Conservation (phyloP, 1,284 basidiomycete species). For the Gomphus sp. region DNA sequence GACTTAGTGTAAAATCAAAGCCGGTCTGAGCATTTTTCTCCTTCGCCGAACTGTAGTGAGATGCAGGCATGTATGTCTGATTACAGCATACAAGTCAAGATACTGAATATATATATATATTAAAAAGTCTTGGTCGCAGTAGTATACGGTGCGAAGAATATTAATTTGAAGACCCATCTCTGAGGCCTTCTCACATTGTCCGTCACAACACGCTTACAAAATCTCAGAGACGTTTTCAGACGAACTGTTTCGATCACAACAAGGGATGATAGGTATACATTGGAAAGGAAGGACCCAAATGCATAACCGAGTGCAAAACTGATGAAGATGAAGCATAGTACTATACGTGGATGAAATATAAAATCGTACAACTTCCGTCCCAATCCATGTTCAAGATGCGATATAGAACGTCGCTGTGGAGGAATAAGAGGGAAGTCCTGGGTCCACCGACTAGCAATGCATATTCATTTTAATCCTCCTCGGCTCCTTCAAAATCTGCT, state of each 20-base stretch:
- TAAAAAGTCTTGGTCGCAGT: no score
- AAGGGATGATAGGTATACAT: not conserved
- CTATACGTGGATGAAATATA: not conserved
- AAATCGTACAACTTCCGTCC: not conserved
- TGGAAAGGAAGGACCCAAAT: not conserved
- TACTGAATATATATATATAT: not conserved
- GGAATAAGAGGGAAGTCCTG: not conserved
- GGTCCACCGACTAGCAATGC: not conserved
- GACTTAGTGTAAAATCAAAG: no score
- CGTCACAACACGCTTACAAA: no score
- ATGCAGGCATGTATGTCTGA: not conserved
- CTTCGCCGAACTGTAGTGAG: not conserved
- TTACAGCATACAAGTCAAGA: not conserved
- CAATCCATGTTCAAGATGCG: not conserved
- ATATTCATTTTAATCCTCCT: slow-evolving; percentile 31
- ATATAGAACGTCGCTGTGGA: not conserved
- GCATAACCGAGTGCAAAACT: not conserved
- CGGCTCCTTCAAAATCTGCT: slow-evolving; percentile 43
- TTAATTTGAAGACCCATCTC: no score
- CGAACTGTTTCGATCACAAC: no score
- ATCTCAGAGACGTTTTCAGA: no score
- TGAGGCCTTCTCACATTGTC: no score
- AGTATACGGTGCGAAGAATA: no score
- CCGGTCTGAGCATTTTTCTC: not conserved
- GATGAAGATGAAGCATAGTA: not conserved